Conservation (phyloP, 2,329 filamentous ascomycete species). For the Nemania diffusa region DNA sequence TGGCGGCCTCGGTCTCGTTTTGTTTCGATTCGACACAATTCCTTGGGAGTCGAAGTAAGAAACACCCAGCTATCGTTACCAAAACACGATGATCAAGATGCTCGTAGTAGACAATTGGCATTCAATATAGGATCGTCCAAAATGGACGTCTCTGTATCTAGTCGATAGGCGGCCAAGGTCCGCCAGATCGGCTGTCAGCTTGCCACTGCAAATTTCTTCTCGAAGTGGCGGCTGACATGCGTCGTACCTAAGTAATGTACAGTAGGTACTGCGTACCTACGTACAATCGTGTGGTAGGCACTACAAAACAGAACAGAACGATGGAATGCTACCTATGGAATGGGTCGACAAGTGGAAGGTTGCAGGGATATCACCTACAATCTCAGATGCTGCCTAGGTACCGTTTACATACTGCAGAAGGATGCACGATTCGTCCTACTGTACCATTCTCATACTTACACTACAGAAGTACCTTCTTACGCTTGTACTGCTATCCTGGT, state of each 20-base stretch:
- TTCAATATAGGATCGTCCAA: background rate
- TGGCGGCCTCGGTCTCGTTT: background rate
- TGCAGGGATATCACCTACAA: background rate
- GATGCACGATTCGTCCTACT: background rate
- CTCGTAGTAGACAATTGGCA: background rate
- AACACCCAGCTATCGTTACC: too few species aligned
- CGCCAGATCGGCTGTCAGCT: slow-evolving; percentile 17
- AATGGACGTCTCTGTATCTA: background rate
- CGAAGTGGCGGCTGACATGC: slow-evolving; percentile 15
- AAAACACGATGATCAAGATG: background rate
- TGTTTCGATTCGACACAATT: background rate
- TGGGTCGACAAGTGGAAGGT: background rate
- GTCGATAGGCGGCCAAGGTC: background rate
- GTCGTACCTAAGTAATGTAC: background rate
- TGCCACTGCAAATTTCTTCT: slow-evolving; percentile 18
- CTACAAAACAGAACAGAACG: too few species aligned
- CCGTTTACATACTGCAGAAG: too few species aligned
- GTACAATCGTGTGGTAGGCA: background rate
- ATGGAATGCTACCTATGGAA: too few species aligned
- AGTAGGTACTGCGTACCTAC: background rate
- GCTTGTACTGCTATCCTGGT: background rate
- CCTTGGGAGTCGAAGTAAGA: too few species aligned
- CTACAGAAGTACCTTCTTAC: background rate
- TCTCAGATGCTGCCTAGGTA: too few species aligned
- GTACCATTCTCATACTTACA: too few species aligned